Percentiles rank a stretch among this genome's conserved stretches.
phyloP scores from a whole-genome alignment of 148 eudicot species.

The Selenicereus undatus region DNA sequence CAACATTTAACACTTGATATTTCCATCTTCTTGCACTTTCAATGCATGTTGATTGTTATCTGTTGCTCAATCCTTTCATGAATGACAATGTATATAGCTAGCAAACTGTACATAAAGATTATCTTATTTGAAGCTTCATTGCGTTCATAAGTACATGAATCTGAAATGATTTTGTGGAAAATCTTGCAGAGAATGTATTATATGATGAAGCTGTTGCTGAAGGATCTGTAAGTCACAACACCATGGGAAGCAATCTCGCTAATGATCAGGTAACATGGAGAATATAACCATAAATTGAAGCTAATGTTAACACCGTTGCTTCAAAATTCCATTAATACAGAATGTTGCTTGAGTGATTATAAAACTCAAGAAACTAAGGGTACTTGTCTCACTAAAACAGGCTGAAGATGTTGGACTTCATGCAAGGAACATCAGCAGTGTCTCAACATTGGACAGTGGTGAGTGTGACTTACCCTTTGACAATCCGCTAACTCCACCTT shows the following conservation, averaged over 20 bases:
- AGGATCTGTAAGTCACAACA: constrained; percentile 38
- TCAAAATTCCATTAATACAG: neutral
- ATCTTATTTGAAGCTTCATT: neutral
- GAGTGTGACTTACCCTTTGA: constrained; percentile 25
- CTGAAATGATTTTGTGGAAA: neutral
- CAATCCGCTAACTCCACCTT: neutral
- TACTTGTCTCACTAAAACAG: constrained; percentile 12
- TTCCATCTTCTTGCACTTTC: neutral
- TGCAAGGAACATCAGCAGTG: constrained; percentile 71
- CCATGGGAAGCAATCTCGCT: constrained; percentile 38
- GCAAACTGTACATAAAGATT: neutral
- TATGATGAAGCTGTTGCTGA: constrained; percentile 37
- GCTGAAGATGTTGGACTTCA: constrained; percentile 68
- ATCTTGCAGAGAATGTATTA: constrained; percentile 38
- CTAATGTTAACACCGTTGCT: neutral
- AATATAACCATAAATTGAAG: neutral
- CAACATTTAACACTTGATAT: neutral
- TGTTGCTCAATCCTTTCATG: too few species aligned
- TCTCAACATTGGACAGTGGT: constrained; percentile 93
- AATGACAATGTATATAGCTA: neutral
- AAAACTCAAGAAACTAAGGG: neutral
- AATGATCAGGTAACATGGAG: constrained; percentile 45
- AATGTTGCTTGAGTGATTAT: too few species aligned
- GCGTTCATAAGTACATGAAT: too few species aligned
- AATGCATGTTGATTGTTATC: too few species aligned